These are phyloP conservation scores for Bolboschoenus planiculmis DNA, from an alignment of 176 grass and related monocot genomes.

Conservation along the genomic window DNA sequence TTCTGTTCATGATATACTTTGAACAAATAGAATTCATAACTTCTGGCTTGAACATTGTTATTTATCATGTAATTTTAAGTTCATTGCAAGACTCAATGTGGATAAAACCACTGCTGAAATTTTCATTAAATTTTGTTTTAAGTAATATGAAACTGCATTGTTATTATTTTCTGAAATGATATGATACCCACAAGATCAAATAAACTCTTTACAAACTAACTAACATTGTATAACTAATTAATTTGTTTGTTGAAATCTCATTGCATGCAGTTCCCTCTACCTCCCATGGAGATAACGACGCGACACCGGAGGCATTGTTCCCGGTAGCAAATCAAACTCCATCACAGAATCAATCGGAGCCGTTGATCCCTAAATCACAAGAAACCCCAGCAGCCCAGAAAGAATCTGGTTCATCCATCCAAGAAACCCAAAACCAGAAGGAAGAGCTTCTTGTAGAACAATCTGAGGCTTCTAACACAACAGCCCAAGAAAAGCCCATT, in stretches of 20 bases:
- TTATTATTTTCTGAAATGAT: background rate
- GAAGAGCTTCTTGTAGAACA: background rate
- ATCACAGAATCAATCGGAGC: background rate
- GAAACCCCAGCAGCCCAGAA: background rate
- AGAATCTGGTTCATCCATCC: background rate
- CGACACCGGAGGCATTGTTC: background rate
- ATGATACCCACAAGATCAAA: background rate
- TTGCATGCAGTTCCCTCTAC: constrained; percentile 6
- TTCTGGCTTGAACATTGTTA: constrained; percentile 19
- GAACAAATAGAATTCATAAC: background rate
- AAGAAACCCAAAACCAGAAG: background rate
- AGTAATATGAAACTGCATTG: background rate
- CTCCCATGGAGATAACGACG: background rate
- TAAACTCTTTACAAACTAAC: background rate
- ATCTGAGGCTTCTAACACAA: background rate
- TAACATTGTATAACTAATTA: too few species aligned
- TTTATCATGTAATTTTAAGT: constrained; percentile 30
- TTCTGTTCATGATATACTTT: background rate
- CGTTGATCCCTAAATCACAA: background rate
- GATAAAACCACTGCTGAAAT: too few species aligned
- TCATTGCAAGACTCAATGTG: background rate
- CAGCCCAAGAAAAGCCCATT: background rate
- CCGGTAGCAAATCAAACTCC: background rate
- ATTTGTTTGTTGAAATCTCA: too few species aligned
- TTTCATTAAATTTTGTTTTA: background rate